phyloP scores from a whole-genome alignment of 805 yeast genomes.

The Zygosaccharomyces gambellarensis region DNA sequence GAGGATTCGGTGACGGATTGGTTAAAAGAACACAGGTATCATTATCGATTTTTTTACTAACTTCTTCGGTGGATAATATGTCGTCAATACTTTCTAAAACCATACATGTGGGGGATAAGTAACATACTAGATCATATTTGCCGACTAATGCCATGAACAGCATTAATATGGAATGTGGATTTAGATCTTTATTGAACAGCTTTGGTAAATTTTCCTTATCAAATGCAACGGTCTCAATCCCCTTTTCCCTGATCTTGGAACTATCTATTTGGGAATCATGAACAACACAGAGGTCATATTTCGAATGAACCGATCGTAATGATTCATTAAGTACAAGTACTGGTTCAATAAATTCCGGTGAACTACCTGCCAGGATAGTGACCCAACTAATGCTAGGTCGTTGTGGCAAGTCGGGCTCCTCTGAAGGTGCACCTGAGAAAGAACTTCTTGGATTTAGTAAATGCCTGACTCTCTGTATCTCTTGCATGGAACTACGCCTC shows the following conservation, averaged over 20 bases:
- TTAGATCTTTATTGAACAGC: background rate
- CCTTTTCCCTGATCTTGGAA: constrained; percentile 12
- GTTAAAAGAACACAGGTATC: constrained; percentile 34
- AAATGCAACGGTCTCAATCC: constrained; percentile 14
- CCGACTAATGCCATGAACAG: constrained; percentile 23
- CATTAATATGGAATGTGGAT: constrained; percentile 12
- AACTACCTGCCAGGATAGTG: constrained; percentile 23
- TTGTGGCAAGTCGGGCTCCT: constrained; percentile 16
- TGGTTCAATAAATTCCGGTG: constrained; percentile 21
- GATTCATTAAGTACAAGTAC: constrained; percentile 27
- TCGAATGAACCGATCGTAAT: constrained; percentile 20
- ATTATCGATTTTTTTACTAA: constrained; percentile 32
- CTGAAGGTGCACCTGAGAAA: constrained; percentile 28
- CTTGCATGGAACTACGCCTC: constrained; percentile 32
- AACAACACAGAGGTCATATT: constrained; percentile 24
- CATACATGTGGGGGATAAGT: constrained; percentile 30
- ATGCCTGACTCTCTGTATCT: constrained; percentile 32
- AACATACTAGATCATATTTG: constrained; percentile 29
- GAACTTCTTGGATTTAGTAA: constrained; percentile 35
- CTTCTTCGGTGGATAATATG: constrained; percentile 23
- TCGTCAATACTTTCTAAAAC: constrained; percentile 31
- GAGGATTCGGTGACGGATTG: constrained; percentile 19
- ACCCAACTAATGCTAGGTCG: constrained; percentile 26
- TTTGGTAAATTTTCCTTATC: constrained; percentile 6
- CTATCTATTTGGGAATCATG: constrained; percentile 18